Evolutionary conservation across 2,329 filamentous ascomycete genomes (phyloP).

Genomic region (Pyrenochaeta sp.): DNA sequence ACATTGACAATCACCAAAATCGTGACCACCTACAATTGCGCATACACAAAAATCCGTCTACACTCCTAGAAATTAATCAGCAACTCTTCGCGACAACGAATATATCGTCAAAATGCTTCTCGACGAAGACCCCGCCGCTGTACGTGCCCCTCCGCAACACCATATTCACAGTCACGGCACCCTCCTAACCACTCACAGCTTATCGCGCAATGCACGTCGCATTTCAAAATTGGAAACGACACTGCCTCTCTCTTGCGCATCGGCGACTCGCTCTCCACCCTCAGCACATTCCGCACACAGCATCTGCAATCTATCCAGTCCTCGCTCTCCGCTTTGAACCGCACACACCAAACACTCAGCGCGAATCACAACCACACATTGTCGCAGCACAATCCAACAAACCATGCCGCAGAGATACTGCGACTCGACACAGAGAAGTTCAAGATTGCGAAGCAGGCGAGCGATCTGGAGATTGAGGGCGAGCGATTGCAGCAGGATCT

Average conservation of each 20-base stretch:
- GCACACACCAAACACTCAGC: slow-evolving; percentile 76
- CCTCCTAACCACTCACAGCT: slow-evolving; percentile 64
- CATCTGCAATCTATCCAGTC: slow-evolving; percentile 62
- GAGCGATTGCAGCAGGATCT: slow-evolving; percentile 85
- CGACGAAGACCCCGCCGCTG: slow-evolving; percentile 88
- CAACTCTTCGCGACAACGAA: slow-evolving; percentile 9
- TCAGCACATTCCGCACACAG: slow-evolving; percentile 84
- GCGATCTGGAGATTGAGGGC: slow-evolving; percentile 91
- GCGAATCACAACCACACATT: slow-evolving; percentile 81
- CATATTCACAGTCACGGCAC: slow-evolving; percentile 5
- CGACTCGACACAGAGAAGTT: slow-evolving; percentile 94
- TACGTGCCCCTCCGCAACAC: slow-evolving; percentile 55
- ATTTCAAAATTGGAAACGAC: slow-evolving; percentile 95
- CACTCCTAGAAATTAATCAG: neutral
- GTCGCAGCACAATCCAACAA: slow-evolving; percentile 75
- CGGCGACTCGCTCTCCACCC: slow-evolving; percentile 79
- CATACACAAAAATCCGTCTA: neutral
- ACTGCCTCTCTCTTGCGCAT: slow-evolving; percentile 84
- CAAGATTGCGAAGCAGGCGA: slow-evolving; percentile 88
- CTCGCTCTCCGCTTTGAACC: slow-evolving; percentile 67
- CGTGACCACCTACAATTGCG: slow-evolving; percentile 1
- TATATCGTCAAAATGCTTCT: slow-evolving; percentile 76
- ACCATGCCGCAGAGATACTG: slow-evolving; percentile 84
- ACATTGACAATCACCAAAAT: slow-evolving; percentile 16
- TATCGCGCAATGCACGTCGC: slow-evolving; percentile 88